Evolutionary conservation across 1,139 yeast genomes (phyloP).

Genomic region (Hansenula sp.): DNA sequence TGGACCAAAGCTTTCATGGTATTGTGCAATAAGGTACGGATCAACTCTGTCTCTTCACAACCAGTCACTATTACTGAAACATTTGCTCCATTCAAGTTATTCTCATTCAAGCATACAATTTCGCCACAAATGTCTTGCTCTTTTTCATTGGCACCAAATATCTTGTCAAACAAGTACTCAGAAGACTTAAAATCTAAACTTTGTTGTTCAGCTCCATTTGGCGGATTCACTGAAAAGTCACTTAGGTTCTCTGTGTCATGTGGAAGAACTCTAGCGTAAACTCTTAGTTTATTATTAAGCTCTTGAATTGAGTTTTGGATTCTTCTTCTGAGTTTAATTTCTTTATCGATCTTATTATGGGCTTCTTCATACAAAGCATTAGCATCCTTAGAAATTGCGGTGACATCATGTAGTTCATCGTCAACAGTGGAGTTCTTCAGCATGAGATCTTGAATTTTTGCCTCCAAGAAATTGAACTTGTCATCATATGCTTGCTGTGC

Average conservation of each 20-base stretch:
- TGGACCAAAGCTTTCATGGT: constrained; percentile 3
- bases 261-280: constrained; percentile 25
- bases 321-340: constrained; percentile 32
- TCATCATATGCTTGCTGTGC: neutral
- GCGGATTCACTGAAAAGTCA: neutral
- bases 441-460: constrained; percentile 2
- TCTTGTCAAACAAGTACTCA: constrained; percentile 8
- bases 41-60: constrained; percentile 3
- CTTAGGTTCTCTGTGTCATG: neutral
- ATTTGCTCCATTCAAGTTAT: constrained; percentile 16
- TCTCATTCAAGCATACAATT: constrained; percentile 13
- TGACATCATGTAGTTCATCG: neutral
- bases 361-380: constrained; percentile 16
- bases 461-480: constrained; percentile 2
- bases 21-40: neutral
- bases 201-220: neutral
- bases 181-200: constrained; percentile 1
- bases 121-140: constrained; percentile 9
- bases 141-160: neutral
- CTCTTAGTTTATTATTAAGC: constrained; percentile 35
- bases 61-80: constrained; percentile 12
- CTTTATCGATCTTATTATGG: constrained; percentile 26
- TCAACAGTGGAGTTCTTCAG: neutral
- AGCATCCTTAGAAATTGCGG: neutral
- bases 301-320: constrained; percentile 54